These are phyloP conservation scores for Chaetoceros muelleri DNA, from an alignment of 108 stramenopile genomes.

Conservation along the genomic window DNA sequence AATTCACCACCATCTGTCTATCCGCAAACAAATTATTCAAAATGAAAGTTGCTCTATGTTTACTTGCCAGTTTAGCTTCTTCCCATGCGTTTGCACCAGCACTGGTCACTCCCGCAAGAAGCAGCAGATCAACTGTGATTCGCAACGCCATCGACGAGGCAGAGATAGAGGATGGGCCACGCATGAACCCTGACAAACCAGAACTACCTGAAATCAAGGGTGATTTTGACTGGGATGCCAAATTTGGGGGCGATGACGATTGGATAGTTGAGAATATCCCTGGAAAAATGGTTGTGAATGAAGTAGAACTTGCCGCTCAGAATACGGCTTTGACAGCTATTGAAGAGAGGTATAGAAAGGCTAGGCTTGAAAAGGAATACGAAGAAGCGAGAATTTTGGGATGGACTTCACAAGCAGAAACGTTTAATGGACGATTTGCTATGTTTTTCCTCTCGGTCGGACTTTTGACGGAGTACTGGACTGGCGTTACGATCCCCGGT, in stretches of 20 bases:
- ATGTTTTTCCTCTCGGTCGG: constrained; percentile 92
- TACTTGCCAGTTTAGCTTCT: neutral
- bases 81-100: neutral
- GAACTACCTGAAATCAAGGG: constrained; percentile 70
- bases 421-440: constrained; percentile 78
- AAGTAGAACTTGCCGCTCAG: constrained; percentile 72
- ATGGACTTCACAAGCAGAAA: constrained; percentile 66
- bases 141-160: constrained; percentile 7
- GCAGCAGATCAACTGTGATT: neutral
- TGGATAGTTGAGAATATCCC: constrained; percentile 81
- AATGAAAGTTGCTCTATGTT: too few species aligned
- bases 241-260: constrained; percentile 66
- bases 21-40: too few species aligned
- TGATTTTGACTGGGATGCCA: constrained; percentile 83
- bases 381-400: constrained; percentile 59
- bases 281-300: constrained; percentile 73
- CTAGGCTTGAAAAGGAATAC: constrained; percentile 45
- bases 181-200: constrained; percentile 64
- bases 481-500: constrained; percentile 80
- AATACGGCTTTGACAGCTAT: constrained; percentile 50
- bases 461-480: constrained; percentile 87
- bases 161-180: constrained; percentile 27
- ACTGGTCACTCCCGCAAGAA: neutral
- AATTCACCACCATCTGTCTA: too few species aligned
- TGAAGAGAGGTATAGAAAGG: constrained; percentile 66